Base-by-base conservation (phyloP, 805 yeast species). In the Scheffersomyces lignosus region DNA sequence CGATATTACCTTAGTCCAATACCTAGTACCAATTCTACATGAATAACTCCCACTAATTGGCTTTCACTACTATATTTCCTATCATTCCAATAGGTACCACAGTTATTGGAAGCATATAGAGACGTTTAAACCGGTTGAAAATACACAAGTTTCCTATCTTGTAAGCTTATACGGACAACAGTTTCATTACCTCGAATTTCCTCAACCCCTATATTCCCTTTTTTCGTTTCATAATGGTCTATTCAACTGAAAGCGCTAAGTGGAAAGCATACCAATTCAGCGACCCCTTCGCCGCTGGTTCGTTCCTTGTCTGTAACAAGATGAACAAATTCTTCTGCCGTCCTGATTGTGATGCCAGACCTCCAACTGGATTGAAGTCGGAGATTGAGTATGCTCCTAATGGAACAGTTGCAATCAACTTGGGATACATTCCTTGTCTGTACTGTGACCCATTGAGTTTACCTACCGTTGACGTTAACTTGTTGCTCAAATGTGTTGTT, bases 251-350 rank as follows among this genome's bases (percentile, higher is more conserved):
- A 28, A 51, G 62, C 10, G 56, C 74, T 27, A 78, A 70, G 50
- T 77, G 82, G 82, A 76, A 72, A 35, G 86, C 86, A 1, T 80
- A 78, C 55, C 81, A 78, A 49, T 78, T 77, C 55, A 66, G 74
- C 41, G 87, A 81, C 50, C 85, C 87, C 1, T 78, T 77, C 48
- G 82, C 86, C 9, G 73, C 82, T 0, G 75, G 75, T 28, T 61
- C 77, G 17, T 83, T 82, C 46, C 60, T 66, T 33, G 83, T 78
- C 15, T 70, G 79, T 48, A 70, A 73, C 52, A 63, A 63, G 40
- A 54, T 60, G 20, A 57, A 58, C 17, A 63, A 64, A 37, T 46
- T 50, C n/a, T 72, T 75, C 34, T 83, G 89, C 47, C 77, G 87
- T 33, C 88, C 90, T 4, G 82, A 78, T 50, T 83, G 90, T 57